A percentile compares a stretch with the other conserved stretches of the same genome.
phyloP scores from a whole-genome alignment of 2,329 filamentous ascomycete genomes.

The Cercospora sp. region DNA sequence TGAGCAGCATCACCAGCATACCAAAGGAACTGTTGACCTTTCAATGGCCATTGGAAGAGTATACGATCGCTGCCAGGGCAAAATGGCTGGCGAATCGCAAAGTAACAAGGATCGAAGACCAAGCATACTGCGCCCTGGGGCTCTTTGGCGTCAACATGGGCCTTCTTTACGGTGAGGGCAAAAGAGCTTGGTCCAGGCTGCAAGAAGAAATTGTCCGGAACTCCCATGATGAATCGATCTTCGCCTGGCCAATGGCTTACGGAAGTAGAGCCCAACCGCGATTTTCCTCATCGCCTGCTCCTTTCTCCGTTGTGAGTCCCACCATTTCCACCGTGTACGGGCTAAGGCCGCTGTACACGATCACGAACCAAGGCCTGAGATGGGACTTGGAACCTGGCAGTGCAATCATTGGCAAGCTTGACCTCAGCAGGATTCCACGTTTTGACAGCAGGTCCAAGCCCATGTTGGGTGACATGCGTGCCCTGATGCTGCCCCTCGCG shows the following conservation, averaged over 20 bases:
- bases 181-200: constrained; percentile 2
- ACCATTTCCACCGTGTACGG: not conserved
- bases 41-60: not conserved
- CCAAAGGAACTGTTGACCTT: not conserved
- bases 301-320: not conserved
- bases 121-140: constrained; percentile 48
- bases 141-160: constrained; percentile 47
- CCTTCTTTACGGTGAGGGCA: constrained; percentile 8
- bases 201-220: constrained; percentile 11
- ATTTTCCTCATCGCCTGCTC: not conserved
- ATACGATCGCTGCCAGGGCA: constrained; percentile 6
- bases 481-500: not conserved
- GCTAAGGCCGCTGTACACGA: not conserved
- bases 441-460: not conserved
- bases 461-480: not conserved
- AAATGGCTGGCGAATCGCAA: constrained; percentile 15
- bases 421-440: not conserved
- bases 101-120: constrained; percentile 40
- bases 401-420: not conserved
- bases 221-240: constrained; percentile 1
- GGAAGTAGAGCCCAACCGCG: not conserved
- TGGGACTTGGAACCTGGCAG: not conserved
- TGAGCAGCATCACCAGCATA: constrained; percentile 2
- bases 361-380: not conserved
- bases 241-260: not conserved